Base-by-base conservation (phyloP, 208 protist species). In the Porcisia hertigi region DNA sequence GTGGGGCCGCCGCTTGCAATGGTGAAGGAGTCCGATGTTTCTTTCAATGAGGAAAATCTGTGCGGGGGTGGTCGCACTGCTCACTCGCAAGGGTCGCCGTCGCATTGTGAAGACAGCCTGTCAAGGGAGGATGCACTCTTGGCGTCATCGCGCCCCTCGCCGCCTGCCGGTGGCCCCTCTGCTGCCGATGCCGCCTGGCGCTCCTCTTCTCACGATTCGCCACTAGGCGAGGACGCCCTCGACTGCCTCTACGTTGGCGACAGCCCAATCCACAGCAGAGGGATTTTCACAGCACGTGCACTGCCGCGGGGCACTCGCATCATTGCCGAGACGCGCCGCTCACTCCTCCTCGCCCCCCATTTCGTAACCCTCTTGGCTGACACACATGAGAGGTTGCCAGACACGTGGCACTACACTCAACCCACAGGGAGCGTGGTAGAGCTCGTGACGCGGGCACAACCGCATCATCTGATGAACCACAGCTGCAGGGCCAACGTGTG, bases 381-480 rank as follows among this genome's bases (percentile, higher is more conserved):
- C 84, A 95, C 88, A 45, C 82, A 90, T 64, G 81, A 74, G n/a
- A 76, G 79, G 75, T 79, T 95, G 52, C 88, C 91, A 0, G 91
- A 93, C 76, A 93, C 87, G 9, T 89, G 73, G 83, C 88, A 95
- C 73, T 95, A 95, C 86, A 92, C 87, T 55, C 88, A 91, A 47
- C 91, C 91, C 1, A 86, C 87, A 2, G 91, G 88, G 41, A 52
- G 71, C 36, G 30, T 95, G 16, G 57, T 88, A 16, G 91, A 95
- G 79, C 77, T 95, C 23, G 77, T 93, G n/a, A 81, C 82, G 25
- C 88, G 89, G 76, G 82, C 86, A 36, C 83, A 86, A 66, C 86
- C 90, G 58, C 88, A 92, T 72, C 90, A 94, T 73, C 45, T 94
- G 0, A 77, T 94, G 73, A 95, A 95, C 79, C 91, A 95, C 73